These are phyloP conservation scores for Exophiala phaeomuriformis DNA, from an alignment of 2,329 filamentous ascomycete genomes.

Conservation along the genomic window DNA sequence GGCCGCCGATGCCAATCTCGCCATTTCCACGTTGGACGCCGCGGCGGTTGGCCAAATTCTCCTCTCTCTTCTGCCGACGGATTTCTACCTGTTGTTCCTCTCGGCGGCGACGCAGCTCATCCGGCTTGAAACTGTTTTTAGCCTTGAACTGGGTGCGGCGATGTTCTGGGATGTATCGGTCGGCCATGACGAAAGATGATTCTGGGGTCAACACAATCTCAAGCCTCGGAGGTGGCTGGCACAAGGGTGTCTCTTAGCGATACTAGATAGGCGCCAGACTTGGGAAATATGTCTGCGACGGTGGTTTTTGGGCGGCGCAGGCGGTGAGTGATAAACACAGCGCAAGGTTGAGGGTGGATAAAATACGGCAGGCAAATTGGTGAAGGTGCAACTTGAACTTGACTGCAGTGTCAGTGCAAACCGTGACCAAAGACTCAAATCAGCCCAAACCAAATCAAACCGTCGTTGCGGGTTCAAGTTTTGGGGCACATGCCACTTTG, in stretches of 20 bases:
- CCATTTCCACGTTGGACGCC: constrained; percentile 77
- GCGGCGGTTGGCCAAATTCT: constrained; percentile 96
- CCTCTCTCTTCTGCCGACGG: constrained; percentile 95
- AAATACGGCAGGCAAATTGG: constrained; percentile 6
- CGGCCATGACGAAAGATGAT: constrained; percentile 65
- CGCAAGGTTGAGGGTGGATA: constrained; percentile 10
- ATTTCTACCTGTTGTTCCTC: constrained; percentile 99
- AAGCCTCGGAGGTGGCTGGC: not conserved
- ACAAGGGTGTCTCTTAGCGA: not conserved
- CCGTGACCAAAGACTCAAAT: too few relatives aligned
- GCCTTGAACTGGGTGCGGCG: constrained; percentile 99
- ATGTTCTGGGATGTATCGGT: constrained; percentile 99
- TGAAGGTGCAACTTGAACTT: constrained; percentile 2
- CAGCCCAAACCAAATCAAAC: constrained; percentile 2
- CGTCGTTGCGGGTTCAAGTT: not conserved
- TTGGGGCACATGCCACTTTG: constrained; percentile 12
- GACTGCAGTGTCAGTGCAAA: not conserved
- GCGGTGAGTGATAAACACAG: constrained; percentile 14
- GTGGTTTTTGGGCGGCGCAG: constrained; percentile 1
- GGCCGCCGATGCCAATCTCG: constrained; percentile 49
- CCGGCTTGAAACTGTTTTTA: constrained; percentile 97
- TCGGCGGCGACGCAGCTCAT: constrained; percentile 94
- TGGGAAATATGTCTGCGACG: not conserved
- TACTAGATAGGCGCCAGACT: not conserved
- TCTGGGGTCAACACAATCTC: constrained; percentile 12